These are phyloP conservation scores for Avicennia marina DNA, from an alignment of 257 asterid species.

Conservation along the genomic window DNA sequence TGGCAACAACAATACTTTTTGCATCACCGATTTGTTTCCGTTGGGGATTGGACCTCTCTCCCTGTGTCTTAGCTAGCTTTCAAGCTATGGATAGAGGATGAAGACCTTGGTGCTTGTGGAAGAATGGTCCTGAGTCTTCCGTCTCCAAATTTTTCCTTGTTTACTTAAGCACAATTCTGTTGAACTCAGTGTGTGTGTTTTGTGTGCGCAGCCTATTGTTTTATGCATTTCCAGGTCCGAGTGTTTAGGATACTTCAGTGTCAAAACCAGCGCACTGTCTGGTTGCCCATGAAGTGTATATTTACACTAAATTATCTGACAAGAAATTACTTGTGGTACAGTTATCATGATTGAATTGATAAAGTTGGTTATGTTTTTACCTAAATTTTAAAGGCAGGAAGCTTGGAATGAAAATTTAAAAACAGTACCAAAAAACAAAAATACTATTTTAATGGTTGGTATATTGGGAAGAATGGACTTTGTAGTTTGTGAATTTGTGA, in stretches of 20 bases:
- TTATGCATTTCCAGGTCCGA: slow-evolving; percentile 14
- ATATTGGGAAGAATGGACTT: too few relatives aligned
- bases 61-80: too few relatives aligned
- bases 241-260: slow-evolving; percentile 2
- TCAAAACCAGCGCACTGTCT: slow-evolving; percentile 5
- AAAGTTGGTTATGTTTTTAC: neutral
- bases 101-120: slow-evolving; percentile 8
- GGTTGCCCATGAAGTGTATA: slow-evolving; percentile 22
- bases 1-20: too few relatives aligned
- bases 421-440: too few relatives aligned
- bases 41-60: too few relatives aligned
- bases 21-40: too few relatives aligned
- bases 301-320: slow-evolving; percentile 20
- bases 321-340: slow-evolving; percentile 11
- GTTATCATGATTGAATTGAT: neutral
- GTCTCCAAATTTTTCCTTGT: neutral
- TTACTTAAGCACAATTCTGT: neutral
- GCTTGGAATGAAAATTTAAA: neutral
- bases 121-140: neutral
- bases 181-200: slow-evolving; percentile 10
- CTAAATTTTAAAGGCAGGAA: neutral
- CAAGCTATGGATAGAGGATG: too few relatives aligned
- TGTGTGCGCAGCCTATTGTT: slow-evolving; percentile 12
- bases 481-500: too few relatives aligned
- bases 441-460: too few relatives aligned